Conservation (phyloP, 2,329 filamentous ascomycete species). For the Penicillium psychrosexuale region DNA sequence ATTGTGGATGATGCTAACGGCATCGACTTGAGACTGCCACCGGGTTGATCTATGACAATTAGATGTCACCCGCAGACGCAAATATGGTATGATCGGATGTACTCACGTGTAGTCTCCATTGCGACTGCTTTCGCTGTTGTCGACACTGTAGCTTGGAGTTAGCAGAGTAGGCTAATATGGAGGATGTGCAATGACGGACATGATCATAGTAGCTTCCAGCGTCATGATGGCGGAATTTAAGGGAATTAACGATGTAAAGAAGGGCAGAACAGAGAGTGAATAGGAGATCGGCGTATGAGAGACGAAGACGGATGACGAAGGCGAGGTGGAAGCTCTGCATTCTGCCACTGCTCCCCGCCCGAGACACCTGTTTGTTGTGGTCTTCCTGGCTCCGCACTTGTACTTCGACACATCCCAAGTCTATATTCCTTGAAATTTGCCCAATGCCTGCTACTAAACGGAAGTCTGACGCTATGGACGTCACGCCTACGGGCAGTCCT, state of each 20-base stretch:
- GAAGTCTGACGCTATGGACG: conserved; percentile 35
- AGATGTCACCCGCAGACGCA: conserved; percentile 1
- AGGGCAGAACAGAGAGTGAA: conserved; percentile 11
- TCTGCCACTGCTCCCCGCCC: conserved; percentile 21
- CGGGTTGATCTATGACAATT: conserved; percentile 69
- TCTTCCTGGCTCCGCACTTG: conserved; percentile 17
- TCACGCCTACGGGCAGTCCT: conserved; percentile 54
- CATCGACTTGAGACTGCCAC: conserved; percentile 94
- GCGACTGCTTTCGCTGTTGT: conserved; percentile 98
- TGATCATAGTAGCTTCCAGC: conserved; percentile 98
- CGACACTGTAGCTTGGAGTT: conserved; percentile 58
- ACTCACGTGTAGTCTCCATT: conserved; percentile 81
- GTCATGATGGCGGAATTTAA: conserved; percentile 68
- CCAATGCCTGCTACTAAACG: conserved; percentile 43
- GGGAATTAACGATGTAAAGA: conserved; percentile 7
- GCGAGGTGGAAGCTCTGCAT: conserved; percentile 27
- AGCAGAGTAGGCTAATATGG: conserved; percentile 12
- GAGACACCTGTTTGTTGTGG: conserved; percentile 25
- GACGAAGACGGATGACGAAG: conserved; percentile 28
- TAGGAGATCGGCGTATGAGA: conserved; percentile 7
- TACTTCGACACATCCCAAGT: conserved; percentile 1
- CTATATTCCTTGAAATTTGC: neutral
- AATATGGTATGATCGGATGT: neutral
- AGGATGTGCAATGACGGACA: conserved; percentile 47
- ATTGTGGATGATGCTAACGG: conserved; percentile 91